A percentile compares a stretch with the other conserved stretches of the same genome.
Evolutionary conservation across 257 asterid genomes (phyloP).

Genomic region (Salvia hispanica): DNA sequence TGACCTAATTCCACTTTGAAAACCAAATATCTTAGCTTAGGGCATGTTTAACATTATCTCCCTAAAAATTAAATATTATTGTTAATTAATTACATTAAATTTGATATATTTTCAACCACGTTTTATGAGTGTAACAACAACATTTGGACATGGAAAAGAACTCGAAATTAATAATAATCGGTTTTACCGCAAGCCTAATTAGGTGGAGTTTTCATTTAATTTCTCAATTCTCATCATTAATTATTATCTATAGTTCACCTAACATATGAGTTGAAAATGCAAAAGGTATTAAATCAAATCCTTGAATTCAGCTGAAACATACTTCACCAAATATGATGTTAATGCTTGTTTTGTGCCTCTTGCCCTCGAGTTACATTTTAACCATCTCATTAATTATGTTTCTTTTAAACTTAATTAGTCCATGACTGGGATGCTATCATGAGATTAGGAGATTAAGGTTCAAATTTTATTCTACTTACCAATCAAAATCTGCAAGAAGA

Average conservation of each 20-base stretch:
- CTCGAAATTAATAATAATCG: background rate
- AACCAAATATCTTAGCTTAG: background rate
- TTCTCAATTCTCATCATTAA: background rate
- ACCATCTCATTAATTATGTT: background rate
- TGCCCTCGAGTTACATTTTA: background rate
- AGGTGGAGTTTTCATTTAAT: background rate
- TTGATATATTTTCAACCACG: background rate
- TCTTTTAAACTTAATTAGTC: background rate
- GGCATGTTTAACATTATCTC: conserved; percentile 12
- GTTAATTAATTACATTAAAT: background rate
- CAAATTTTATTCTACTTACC: background rate
- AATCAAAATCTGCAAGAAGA: too few relatives aligned
- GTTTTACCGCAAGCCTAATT: background rate
- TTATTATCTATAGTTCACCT: conserved; percentile 6
- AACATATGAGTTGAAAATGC: conserved; percentile 13
- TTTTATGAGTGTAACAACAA: background rate
- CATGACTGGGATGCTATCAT: background rate
- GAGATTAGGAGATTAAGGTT: conserved; percentile 10
- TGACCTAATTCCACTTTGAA: conserved; percentile 27
- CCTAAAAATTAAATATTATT: background rate
- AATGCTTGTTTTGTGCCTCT: conserved; percentile 22
- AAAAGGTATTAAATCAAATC: conserved; percentile 22
- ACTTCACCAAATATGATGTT: conserved; percentile 21
- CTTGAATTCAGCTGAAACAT: conserved; percentile 15
- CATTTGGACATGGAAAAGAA: background rate